Base-by-base conservation (phyloP, 352 stramenopile genomes). In the Globisporangium rhizosaccharum region DNA sequence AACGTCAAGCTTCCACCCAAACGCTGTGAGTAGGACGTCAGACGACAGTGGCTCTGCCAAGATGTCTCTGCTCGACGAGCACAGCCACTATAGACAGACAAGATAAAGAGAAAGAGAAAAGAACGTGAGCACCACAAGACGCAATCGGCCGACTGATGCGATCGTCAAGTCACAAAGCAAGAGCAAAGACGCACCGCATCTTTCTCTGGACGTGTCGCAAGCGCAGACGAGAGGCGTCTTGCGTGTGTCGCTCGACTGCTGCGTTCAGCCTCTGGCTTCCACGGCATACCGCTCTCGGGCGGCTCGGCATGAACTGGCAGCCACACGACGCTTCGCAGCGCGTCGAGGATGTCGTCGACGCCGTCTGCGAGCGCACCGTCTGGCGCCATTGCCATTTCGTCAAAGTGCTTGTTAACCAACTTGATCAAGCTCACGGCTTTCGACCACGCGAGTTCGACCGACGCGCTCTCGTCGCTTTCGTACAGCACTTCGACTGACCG, bases 401-500 rank as follows among this genome's bases (percentile, higher is more conserved):
- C 83, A 56, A 92, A 90, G 49, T 87, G 77, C 28, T 76, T 80
- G 60, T 90, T 92, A n/a, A 87, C 77, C 30, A 92, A 73, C 42
- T 66, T 74, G 39, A 92, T 47, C 53, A 92, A 64, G 47, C 74
- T 89, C 26, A 70, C 53, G 0, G 81, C 72, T 49, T 87, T 87
- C 5, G 49, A 51, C 52, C 63, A 75, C 20, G 75, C 75, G 8
- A 57, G 54, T 11, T 71, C 63, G 14, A 50, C 36, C 20, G 67
- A 59, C 6, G 39, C 47, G 15, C 59, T 53, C 12, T 52, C 58
- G 6, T 60, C 51, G 58, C 72, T 64, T 28, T 50, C 50, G 52
- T 75, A 76, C 62, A 91, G 71, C 10, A 53, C 23, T 54, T 92
- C 79, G 26, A 92, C 77, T 0, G 68, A 87, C 8, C 68, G 67